Evolutionary conservation across 1,284 basidiomycete genomes (phyloP).

Genomic region (Inonotus hispidus): DNA sequence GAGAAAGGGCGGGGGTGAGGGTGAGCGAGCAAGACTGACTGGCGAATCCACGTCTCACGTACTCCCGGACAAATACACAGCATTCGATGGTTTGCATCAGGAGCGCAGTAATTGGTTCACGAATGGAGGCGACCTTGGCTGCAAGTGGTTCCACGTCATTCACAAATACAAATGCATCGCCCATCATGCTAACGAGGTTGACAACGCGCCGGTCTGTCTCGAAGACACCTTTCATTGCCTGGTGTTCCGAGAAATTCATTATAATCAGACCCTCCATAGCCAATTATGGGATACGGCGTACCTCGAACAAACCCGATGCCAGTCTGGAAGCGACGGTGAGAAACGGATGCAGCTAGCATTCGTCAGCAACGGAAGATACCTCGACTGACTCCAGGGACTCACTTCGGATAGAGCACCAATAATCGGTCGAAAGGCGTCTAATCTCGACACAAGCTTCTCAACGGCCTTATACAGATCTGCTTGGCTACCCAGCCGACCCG

Average conservation of each 20-base stretch:
- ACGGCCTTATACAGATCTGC: too few relatives aligned
- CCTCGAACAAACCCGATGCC: background rate
- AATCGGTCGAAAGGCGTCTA: too few relatives aligned
- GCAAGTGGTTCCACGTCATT: background rate
- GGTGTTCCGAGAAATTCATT: too few relatives aligned
- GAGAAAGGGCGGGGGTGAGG: too few relatives aligned
- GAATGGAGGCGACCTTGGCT: background rate
- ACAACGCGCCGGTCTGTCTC: background rate
- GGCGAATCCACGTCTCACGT: background rate
- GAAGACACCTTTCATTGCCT: background rate
- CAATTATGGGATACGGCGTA: background rate
- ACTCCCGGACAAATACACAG: background rate
- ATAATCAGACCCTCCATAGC: too few relatives aligned
- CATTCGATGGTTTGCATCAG: background rate
- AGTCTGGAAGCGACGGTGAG: background rate
- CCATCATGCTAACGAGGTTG: background rate
- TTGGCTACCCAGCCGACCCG: too few relatives aligned
- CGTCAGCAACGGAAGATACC: too few relatives aligned
- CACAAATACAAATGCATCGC: background rate
- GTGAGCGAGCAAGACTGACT: background rate
- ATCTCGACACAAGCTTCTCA: too few relatives aligned
- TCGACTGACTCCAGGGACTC: too few relatives aligned
- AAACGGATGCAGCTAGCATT: background rate
- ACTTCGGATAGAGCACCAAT: too few relatives aligned
- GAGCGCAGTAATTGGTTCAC: background rate